Base-by-base conservation (phyloP, 1,139 yeast species). In the Pneumocystis murina region DNA sequence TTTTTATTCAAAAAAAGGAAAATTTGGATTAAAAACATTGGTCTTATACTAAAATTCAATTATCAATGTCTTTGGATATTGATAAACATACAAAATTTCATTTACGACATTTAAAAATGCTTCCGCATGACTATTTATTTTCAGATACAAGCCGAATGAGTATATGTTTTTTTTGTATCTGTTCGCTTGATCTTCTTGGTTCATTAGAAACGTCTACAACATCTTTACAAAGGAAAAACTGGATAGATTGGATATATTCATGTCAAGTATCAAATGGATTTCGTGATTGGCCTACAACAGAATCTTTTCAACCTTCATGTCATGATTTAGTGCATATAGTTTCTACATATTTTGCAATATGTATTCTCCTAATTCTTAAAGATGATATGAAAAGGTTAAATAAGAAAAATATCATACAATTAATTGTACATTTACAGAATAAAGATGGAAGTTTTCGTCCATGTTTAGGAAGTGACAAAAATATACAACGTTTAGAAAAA, bases 281-380 rank as follows among this genome's bases (percentile, higher is more conserved):
- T 71, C 72, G 88, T 64, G 82, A 87, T 3, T 64, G 58, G 64
- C 63, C 30, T 65, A 66, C 36, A 55, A 67, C 33, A 66, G 67
- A 38, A 7, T 61, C 38, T 59, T 68, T 16, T 82, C 54, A 20
- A 4, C 17, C 36, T 12, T 43, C 41, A 10, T 64, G 59, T 40
- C 68, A 81, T 67, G 91, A 85, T 69, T 77, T 82, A 0, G 83
- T 90, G 1, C 84, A 82, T 66, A 72, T 87, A 14, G 80, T 90
- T 0, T 80, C 89, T 1, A 87, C 95, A 0, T 85, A 82, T 69
- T 84, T 86, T 72, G 87, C 84, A 0, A 72, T 85, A 59, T 77
- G 80, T 62, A 76, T 64, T 16, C 62, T 69, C 43, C 58, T 67
- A 10, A 62, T 64, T 8, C 67, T 65, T 24, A 62, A 65, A 28